Evolutionary conservation across 345 rosid genomes (phyloP).

Genomic region (Moricandia moricandioides): DNA sequence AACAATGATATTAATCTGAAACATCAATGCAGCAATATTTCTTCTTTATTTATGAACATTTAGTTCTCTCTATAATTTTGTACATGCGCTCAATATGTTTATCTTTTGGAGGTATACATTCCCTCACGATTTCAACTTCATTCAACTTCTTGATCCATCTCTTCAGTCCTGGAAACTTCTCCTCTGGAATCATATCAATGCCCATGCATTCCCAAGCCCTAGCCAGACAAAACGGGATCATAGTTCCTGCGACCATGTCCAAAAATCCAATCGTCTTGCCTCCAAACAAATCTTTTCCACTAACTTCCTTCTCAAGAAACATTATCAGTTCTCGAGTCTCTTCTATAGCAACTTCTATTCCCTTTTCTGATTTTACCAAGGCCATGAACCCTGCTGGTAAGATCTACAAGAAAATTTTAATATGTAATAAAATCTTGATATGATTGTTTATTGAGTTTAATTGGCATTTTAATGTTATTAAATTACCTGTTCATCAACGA

Average conservation of each 20-base stretch:
- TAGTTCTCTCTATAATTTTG: neutral
- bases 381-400: constrained; percentile 8
- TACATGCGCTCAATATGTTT: constrained; percentile 24
- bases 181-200: constrained; percentile 28
- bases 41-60: neutral
- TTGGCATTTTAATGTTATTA: neutral
- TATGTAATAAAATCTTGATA: neutral
- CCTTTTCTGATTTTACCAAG: constrained; percentile 16
- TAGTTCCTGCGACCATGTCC: constrained; percentile 33
- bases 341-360: constrained; percentile 17
- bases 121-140: constrained; percentile 21
- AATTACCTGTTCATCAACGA: constrained; percentile 39
- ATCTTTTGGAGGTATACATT: constrained; percentile 38
- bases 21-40: neutral
- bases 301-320: constrained; percentile 35
- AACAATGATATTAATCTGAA: no score
- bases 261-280: constrained; percentile 31
- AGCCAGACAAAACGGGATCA: constrained; percentile 26
- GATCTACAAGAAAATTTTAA: constrained; percentile 3
- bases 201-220: constrained; percentile 26
- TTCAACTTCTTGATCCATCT: constrained; percentile 35
- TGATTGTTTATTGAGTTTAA: neutral
- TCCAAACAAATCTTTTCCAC: constrained; percentile 37
- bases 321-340: constrained; percentile 19
- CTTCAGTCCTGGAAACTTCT: constrained; percentile 22